Conservation (phyloP, 257 asterid genomes). For the Scutellaria barbata region DNA sequence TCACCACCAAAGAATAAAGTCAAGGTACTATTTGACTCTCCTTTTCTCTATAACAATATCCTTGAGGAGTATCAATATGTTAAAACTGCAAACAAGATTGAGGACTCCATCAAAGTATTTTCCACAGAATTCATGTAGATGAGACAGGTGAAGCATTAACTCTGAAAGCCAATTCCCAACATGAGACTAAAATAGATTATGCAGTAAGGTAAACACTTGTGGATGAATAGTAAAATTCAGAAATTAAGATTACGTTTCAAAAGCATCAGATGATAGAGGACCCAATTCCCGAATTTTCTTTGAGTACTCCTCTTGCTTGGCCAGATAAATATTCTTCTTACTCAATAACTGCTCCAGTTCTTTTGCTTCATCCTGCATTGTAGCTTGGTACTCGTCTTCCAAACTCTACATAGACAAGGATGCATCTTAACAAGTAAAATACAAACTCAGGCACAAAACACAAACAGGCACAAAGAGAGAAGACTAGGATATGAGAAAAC, state of each 20-base stretch:
- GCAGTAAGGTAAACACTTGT: slow-evolving; percentile 25
- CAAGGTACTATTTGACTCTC: background rate
- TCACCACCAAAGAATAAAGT: slow-evolving; percentile 6
- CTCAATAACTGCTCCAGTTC: slow-evolving; percentile 84
- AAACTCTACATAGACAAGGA: slow-evolving; percentile 51
- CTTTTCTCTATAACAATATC: slow-evolving; percentile 8
- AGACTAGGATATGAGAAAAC: slow-evolving; percentile 12
- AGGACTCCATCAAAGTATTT: slow-evolving; percentile 8
- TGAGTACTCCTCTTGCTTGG: slow-evolving; percentile 93
- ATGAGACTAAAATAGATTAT: slow-evolving; percentile 20
- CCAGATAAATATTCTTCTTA: slow-evolving; percentile 73
- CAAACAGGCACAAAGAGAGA: slow-evolving; percentile 8
- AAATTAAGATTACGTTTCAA: slow-evolving; percentile 75
- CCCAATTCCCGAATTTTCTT: slow-evolving; percentile 97
- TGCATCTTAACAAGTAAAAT: slow-evolving; percentile 34
- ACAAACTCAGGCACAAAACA: slow-evolving; percentile 29
- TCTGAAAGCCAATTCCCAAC: slow-evolving; percentile 19
- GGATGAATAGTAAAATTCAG: slow-evolving; percentile 29
- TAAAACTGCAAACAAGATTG: slow-evolving; percentile 7
- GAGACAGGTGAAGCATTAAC: slow-evolving; percentile 27
- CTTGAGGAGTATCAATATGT: background rate
- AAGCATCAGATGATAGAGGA: slow-evolving; percentile 94
- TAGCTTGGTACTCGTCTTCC: slow-evolving; percentile 78
- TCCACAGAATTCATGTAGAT: background rate
- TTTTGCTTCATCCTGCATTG: slow-evolving; percentile 90